Evolutionary conservation across 176 grass and related monocot genomes (phyloP).

Genomic region (Zizania latifolia): DNA sequence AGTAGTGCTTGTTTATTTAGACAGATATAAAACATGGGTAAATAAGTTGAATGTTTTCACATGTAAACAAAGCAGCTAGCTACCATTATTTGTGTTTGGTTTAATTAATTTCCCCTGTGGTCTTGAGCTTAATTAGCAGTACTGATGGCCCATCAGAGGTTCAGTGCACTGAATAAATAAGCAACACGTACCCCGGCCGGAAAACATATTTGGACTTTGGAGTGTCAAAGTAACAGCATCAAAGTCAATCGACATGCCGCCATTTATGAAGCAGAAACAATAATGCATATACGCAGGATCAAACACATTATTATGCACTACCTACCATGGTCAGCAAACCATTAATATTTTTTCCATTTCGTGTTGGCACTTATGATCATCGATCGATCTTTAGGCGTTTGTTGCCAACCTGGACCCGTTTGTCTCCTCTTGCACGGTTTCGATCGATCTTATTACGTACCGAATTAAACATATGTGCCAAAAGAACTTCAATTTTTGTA

Average conservation of each 20-base stretch:
- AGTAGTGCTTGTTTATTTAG: too few species aligned
- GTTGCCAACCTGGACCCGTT: constrained; percentile 6
- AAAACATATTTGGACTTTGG: background rate
- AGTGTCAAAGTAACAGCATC: background rate
- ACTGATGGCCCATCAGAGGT: too few species aligned
- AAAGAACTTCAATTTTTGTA: background rate
- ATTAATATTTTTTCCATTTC: constrained; percentile 11
- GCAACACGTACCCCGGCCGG: background rate
- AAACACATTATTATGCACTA: background rate
- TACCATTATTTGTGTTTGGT: too few species aligned
- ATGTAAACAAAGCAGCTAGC: too few species aligned
- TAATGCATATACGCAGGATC: background rate
- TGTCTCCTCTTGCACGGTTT: background rate
- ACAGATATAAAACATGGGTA: too few species aligned
- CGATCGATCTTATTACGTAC: background rate
- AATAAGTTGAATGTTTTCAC: too few species aligned
- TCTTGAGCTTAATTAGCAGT: too few species aligned
- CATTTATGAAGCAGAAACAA: constrained; percentile 21
- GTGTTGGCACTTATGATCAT: background rate
- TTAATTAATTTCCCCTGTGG: too few species aligned
- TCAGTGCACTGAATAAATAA: background rate
- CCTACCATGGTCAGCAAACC: background rate
- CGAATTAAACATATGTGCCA: too few species aligned
- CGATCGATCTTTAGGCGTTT: constrained; percentile 1
- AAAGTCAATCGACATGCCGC: background rate